Base-by-base conservation (phyloP, 768 basidiomycete species). In the Panaeolus cyanescens region DNA sequence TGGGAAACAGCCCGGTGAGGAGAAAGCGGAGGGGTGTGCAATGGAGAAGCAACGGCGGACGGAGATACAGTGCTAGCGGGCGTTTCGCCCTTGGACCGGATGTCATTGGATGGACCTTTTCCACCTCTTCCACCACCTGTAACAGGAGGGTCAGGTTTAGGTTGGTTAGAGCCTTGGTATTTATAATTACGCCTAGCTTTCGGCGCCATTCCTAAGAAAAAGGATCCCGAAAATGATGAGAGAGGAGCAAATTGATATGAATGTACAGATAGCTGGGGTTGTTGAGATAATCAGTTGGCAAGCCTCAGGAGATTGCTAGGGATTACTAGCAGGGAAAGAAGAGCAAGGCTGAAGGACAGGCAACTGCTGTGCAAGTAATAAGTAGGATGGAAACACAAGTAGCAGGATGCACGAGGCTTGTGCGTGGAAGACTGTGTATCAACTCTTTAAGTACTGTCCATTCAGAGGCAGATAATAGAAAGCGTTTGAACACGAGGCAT, bases 11-110 rank as follows among this genome's bases (percentile, higher is more conserved):
- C 57, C 8, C 64, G 39, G 7, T 56, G 62, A 30, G 67, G 69
- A 30, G 70, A 70, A 6, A 65, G 66, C 7, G 64, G 68, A 36
- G 68, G 70, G 6, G 68, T 70, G 31, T 66, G 59, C 10, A 63
- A 64, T 15, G 61, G 61, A 6, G 66, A 65, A 36, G 17, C 55
- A 6, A 58, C 32, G 34, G 39, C 37, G 10, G 68, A 70, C 50
- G 63, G 65, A 37, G 62, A 28, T 15, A 55, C 65, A 13, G 45
- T 50, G 12, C 45, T 50, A 50, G 45, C 45, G 22, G 45, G 45
- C 10, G 45, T 50, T 15, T 28, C 45, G 25, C 45, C 45, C 45
- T 28, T 50, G 15, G 45, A 15, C 45, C 30, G 25, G 10, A 50
- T 22, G 45, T 50, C 45, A 39, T 34, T 50, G n/a, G 32, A 19